phyloP scores from a whole-genome alignment of 2,329 filamentous ascomycete genomes.

The Trichoderma aggressivum region DNA sequence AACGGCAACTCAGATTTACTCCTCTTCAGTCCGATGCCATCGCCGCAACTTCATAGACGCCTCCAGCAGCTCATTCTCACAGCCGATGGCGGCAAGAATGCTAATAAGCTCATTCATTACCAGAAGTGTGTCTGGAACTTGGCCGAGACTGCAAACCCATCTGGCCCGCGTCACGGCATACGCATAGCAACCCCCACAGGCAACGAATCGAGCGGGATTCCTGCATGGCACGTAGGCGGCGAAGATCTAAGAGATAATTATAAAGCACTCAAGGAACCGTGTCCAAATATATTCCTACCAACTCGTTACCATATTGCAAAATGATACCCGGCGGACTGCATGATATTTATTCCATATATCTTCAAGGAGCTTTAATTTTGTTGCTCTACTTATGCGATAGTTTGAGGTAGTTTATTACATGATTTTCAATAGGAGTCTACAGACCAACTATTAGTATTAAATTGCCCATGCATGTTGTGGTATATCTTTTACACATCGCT shows the following conservation, averaged over 20 bases:
- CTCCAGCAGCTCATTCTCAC: neutral
- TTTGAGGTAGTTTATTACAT: neutral
- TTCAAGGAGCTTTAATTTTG: neutral
- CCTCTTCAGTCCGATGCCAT: neutral
- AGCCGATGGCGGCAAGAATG: neutral
- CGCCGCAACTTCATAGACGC: neutral
- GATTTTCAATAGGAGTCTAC: neutral
- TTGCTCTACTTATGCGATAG: neutral
- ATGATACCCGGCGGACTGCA: neutral
- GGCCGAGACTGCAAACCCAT: neutral
- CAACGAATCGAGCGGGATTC: neutral
- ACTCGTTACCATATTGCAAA: neutral
- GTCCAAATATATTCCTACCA: neutral
- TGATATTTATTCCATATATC: neutral
- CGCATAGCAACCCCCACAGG: neutral
- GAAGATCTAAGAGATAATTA: neutral
- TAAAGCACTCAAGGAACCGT: neutral
- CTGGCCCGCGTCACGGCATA: neutral
- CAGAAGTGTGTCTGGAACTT: neutral
- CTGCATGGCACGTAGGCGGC: neutral
- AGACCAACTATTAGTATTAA: neutral
- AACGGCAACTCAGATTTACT: neutral
- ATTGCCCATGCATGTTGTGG: neutral
- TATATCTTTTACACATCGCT: neutral
- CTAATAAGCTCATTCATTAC: neutral